Conservation (phyloP, 2,329 filamentous ascomycete genomes). For the Epichloe hybrida region DNA sequence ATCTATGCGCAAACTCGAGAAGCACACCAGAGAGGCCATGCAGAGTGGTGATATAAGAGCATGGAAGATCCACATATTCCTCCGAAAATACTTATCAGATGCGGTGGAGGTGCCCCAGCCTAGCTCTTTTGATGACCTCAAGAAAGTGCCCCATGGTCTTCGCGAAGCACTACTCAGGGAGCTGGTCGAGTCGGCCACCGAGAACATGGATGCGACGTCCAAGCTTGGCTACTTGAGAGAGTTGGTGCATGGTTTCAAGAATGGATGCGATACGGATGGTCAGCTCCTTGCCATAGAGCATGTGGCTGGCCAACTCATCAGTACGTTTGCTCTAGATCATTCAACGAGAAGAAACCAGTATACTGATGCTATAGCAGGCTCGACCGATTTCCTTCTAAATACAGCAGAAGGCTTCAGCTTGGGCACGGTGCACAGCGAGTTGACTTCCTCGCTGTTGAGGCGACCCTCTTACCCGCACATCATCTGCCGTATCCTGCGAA, state of each 20-base stretch:
- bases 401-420: constrained; percentile 22
- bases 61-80: constrained; percentile 33
- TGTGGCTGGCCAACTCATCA: constrained; percentile 26
- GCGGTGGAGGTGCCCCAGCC: constrained; percentile 19
- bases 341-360: neutral
- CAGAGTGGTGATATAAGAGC: constrained; percentile 23
- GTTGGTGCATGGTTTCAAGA: constrained; percentile 20
- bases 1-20: constrained; percentile 22
- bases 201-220: constrained; percentile 16
- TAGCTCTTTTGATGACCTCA: constrained; percentile 19
- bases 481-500: constrained; percentile 27
- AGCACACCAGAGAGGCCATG: constrained; percentile 21
- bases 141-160: constrained; percentile 15
- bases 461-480: constrained; percentile 21
- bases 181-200: constrained; percentile 19
- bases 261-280: constrained; percentile 20
- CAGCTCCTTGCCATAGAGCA: constrained; percentile 31
- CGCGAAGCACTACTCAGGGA: constrained; percentile 20
- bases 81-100: constrained; percentile 24
- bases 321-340: constrained; percentile 13
- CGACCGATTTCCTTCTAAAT: constrained; percentile 15
- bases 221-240: constrained; percentile 26
- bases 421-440: constrained; percentile 26
- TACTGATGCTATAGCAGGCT: constrained; percentile 13
- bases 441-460: constrained; percentile 23